Evolutionary conservation across 1,284 basidiomycete genomes (phyloP).

Genomic region (Trametes polyzona): DNA sequence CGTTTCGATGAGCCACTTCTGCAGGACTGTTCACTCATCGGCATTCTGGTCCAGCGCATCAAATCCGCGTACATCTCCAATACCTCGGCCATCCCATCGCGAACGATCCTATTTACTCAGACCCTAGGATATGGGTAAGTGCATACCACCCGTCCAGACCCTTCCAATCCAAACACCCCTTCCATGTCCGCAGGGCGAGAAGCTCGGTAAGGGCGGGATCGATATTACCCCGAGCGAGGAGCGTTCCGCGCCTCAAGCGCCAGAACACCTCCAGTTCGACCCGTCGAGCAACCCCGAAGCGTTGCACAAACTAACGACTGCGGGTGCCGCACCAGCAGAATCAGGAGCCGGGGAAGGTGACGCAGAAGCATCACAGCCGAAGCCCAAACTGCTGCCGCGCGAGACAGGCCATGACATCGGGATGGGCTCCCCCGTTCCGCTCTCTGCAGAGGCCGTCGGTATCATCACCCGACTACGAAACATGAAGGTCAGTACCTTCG

Average conservation of each 20-base stretch:
- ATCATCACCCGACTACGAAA: slow-evolving; percentile 86
- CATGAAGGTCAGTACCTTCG: slow-evolving; percentile 63
- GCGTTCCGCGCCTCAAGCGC: slow-evolving; percentile 66
- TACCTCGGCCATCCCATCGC: slow-evolving; percentile 93
- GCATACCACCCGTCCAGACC: background rate
- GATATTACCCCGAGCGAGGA: slow-evolving; percentile 69
- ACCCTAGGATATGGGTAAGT: slow-evolving; percentile 79
- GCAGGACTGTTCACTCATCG: background rate
- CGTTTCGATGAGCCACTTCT: background rate
- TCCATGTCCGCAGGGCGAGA: slow-evolving; percentile 55
- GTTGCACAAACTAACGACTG: slow-evolving; percentile 11
- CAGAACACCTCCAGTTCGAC: slow-evolving; percentile 50
- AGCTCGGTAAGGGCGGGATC: slow-evolving; percentile 82
- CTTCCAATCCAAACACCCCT: background rate
- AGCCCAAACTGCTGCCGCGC: slow-evolving; percentile 65
- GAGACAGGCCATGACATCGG: slow-evolving; percentile 88
- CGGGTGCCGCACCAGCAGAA: background rate
- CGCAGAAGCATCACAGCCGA: background rate
- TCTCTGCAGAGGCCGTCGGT: slow-evolving; percentile 84
- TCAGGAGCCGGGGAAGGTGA: background rate
- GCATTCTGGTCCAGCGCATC: slow-evolving; percentile 73
- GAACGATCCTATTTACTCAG: slow-evolving; percentile 89
- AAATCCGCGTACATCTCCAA: slow-evolving; percentile 95
- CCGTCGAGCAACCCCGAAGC: slow-evolving; percentile 41
- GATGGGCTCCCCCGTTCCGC: slow-evolving; percentile 84